These are phyloP conservation scores for Knufia petricola DNA, from an alignment of 2,329 filamentous ascomycete species.

Conservation along the genomic window DNA sequence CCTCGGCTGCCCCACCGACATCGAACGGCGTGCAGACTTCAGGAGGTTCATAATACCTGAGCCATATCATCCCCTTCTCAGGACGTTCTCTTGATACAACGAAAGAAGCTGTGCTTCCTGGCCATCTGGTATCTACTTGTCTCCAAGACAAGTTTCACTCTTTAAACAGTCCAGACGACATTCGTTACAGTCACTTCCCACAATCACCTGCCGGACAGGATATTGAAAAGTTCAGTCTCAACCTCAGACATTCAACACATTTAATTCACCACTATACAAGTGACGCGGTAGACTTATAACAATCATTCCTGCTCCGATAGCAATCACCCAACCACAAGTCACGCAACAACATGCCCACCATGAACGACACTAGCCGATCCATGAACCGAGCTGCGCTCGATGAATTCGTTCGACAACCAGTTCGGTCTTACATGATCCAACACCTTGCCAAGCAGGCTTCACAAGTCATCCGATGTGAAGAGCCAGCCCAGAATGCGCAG, in stretches of 20 bases:
- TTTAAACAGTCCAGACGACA: neutral
- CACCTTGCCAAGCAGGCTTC: slow-evolving; percentile 39
- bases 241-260: neutral
- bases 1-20: slow-evolving; percentile 6
- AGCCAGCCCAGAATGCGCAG: slow-evolving; percentile 39
- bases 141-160: slow-evolving; percentile 6
- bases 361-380: slow-evolving; percentile 17
- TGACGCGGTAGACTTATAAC: slow-evolving; percentile 4
- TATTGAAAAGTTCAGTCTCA: slow-evolving; percentile 8
- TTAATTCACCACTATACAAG: slow-evolving; percentile 7
- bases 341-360: slow-evolving; percentile 10
- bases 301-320: neutral
- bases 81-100: slow-evolving; percentile 7
- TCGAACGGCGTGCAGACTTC: slow-evolving; percentile 3
- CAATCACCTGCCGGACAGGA: slow-evolving; percentile 8
- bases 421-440: slow-evolving; percentile 39
- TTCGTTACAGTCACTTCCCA: slow-evolving; percentile 1
- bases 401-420: slow-evolving; percentile 39
- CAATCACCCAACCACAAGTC: slow-evolving; percentile 2
- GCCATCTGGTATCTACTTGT: slow-evolving; percentile 1
- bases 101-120: slow-evolving; percentile 7
- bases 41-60: slow-evolving; percentile 3
- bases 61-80: neutral
- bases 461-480: slow-evolving; percentile 41
- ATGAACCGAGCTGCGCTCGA: slow-evolving; percentile 37